Conservation (phyloP, 257 asterid species). For the Marsdenia floribunda region DNA sequence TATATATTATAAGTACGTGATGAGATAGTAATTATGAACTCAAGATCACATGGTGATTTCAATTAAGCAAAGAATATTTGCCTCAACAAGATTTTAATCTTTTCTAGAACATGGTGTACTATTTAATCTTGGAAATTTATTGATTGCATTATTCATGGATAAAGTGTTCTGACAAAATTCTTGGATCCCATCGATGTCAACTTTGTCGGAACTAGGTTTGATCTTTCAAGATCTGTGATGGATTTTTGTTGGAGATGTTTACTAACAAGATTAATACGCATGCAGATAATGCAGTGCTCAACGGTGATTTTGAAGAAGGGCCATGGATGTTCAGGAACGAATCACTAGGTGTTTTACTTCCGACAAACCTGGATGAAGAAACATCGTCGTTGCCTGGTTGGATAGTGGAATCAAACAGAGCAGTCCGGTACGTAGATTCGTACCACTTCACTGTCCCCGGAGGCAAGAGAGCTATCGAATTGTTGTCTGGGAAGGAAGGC, state of each 20-base stretch:
- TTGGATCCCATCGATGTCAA: not conserved
- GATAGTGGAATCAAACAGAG: slow-evolving; percentile 94
- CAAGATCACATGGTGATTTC: no score
- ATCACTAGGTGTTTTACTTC: slow-evolving; percentile 85
- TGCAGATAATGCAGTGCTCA: slow-evolving; percentile 71
- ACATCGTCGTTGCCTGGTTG: slow-evolving; percentile 90
- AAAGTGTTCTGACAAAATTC: not conserved
- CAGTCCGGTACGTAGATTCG: slow-evolving; percentile 79
- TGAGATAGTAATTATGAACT: no score
- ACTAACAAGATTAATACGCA: no score
- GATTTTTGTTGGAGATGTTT: not conserved
- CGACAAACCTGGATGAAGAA: slow-evolving; percentile 83
- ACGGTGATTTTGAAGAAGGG: slow-evolving; percentile 95
- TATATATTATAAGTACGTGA: no score
- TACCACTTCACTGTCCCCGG: slow-evolving; percentile 72
- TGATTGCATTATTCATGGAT: not conserved
- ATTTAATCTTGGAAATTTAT: not conserved
- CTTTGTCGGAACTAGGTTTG: not conserved
- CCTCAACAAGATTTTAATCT: not conserved
- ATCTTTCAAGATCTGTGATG: not conserved
- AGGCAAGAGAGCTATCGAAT: slow-evolving; percentile 79
- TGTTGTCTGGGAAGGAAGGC: slow-evolving; percentile 88
- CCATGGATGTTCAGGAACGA: slow-evolving; percentile 91
- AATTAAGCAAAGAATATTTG: not conserved
- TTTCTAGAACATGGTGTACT: not conserved